Conservation (phyloP, 805 yeast genomes). For the Candida tammaniensis region DNA sequence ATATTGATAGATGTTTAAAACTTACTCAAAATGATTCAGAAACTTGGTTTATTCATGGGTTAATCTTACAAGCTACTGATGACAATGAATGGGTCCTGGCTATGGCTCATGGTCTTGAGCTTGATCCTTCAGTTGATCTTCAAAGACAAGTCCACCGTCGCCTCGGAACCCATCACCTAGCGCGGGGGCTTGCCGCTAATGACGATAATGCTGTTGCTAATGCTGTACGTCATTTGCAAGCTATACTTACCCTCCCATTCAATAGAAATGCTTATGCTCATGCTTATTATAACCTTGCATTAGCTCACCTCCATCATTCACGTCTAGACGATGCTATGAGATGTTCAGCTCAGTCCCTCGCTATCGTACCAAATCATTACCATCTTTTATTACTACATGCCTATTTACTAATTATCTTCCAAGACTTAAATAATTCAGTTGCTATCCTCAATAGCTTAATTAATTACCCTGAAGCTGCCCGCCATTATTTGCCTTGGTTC, state of each 20-base stretch:
- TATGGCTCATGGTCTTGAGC: too few relatives aligned
- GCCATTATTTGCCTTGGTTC: constrained; percentile 58
- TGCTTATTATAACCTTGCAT: constrained; percentile 7
- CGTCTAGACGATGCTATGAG: constrained; percentile 5
- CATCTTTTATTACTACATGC: constrained; percentile 7
- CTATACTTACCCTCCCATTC: constrained; percentile 1
- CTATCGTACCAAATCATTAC: constrained; percentile 9
- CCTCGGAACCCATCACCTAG: too few relatives aligned
- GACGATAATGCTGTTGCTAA: background rate
- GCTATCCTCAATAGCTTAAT: constrained; percentile 7
- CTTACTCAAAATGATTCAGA: background rate
- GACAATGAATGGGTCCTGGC: too few relatives aligned
- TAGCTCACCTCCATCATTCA: constrained; percentile 3
- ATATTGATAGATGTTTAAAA: constrained; percentile 1
- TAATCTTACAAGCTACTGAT: constrained; percentile 1
- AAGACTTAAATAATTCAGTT: constrained; percentile 2
- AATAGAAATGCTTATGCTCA: constrained; percentile 1
- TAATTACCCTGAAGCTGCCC: constrained; percentile 17
- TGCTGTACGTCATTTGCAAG: background rate
- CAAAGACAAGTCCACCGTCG: too few relatives aligned
- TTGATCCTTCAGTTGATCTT: too few relatives aligned
- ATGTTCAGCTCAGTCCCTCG: constrained; percentile 7
- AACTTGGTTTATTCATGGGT: constrained; percentile 4
- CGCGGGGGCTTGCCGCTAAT: background rate
- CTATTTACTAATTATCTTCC: background rate